Evolutionary conservation across 441 rosid species (phyloP).

Genomic region (Iberis amara): DNA sequence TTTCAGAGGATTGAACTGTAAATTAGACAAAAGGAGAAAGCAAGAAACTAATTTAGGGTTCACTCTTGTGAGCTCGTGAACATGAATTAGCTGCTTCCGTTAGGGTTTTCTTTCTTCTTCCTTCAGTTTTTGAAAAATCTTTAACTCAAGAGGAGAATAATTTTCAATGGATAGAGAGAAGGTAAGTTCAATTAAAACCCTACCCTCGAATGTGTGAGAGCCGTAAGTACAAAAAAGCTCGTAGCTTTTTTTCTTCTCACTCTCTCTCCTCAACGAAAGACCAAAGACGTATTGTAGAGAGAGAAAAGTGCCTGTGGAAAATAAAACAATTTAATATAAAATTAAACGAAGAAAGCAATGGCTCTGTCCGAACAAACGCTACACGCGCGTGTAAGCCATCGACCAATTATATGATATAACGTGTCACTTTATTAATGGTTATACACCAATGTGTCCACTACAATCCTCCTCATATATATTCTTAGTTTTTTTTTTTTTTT

Average conservation of each 20-base stretch:
- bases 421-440: background rate
- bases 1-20: slow-evolving; percentile 27
- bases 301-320: slow-evolving; percentile 26
- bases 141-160: slow-evolving; percentile 9
- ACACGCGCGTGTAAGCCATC: background rate
- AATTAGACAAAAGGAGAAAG: slow-evolving; percentile 17
- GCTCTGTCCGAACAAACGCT: slow-evolving; percentile 24
- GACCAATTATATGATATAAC: background rate
- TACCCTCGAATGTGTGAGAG: slow-evolving; percentile 33
- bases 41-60: slow-evolving; percentile 32
- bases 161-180: slow-evolving; percentile 32
- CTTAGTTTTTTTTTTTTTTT: too few species aligned
- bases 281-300: slow-evolving; percentile 17
- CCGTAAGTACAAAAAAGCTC: slow-evolving; percentile 24
- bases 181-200: slow-evolving; percentile 52
- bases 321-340: slow-evolving; percentile 3
- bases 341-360: slow-evolving; percentile 1
- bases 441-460: too few species aligned
- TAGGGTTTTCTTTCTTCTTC: slow-evolving; percentile 31
- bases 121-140: slow-evolving; percentile 26
- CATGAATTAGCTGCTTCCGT: slow-evolving; percentile 27
- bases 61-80: slow-evolving; percentile 14
- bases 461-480: too few species aligned
- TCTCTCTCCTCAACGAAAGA: slow-evolving; percentile 16
- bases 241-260: slow-evolving; percentile 11